Evolutionary conservation across 768 basidiomycete species (phyloP).

Genomic region (Imleria badia): DNA sequence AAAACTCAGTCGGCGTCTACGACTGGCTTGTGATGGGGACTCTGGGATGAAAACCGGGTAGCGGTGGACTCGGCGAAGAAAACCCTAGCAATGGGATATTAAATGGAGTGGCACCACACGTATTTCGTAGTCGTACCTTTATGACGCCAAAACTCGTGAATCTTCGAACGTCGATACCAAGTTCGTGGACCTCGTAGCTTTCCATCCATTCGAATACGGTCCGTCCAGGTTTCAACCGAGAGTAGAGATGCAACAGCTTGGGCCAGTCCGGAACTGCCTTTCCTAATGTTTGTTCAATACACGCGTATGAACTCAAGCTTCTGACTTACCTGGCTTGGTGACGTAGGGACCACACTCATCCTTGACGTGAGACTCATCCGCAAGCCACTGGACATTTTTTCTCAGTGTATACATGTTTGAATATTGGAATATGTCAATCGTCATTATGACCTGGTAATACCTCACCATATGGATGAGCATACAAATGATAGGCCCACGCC

Average conservation of each 20-base stretch:
- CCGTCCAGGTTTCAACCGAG: slow-evolving; percentile 77
- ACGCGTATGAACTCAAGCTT: not conserved
- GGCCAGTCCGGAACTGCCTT: slow-evolving; percentile 80
- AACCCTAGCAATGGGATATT: slow-evolving; percentile 54
- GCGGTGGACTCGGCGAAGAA: slow-evolving; percentile 89
- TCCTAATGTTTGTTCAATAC: slow-evolving; percentile 36
- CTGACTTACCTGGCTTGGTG: slow-evolving; percentile 59
- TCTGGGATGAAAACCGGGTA: slow-evolving; percentile 75
- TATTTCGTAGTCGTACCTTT: slow-evolving; percentile 53
- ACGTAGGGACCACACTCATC: slow-evolving; percentile 94
- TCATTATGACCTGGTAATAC: slow-evolving; percentile 96
- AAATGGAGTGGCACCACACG: not conserved
- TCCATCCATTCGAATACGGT: slow-evolving; percentile 90
- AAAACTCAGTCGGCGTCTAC: slow-evolving; percentile 33
- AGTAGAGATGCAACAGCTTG: slow-evolving; percentile 81
- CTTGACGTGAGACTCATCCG: slow-evolving; percentile 78
- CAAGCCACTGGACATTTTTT: slow-evolving; percentile 84
- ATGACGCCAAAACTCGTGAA: slow-evolving; percentile 97
- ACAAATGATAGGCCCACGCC: not conserved
- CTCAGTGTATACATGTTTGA: slow-evolving; percentile 96
- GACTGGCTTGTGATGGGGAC: slow-evolving; percentile 20
- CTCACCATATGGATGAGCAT: slow-evolving; percentile 39
- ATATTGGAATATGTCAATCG: slow-evolving; percentile 95
- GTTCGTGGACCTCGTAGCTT: slow-evolving; percentile 59
- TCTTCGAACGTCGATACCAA: slow-evolving; percentile 88